Percentiles rank a stretch among this genome's conserved stretches.
Conservation (phyloP, 208 protist species). For the Acanthamoeba divionensis region DNA sequence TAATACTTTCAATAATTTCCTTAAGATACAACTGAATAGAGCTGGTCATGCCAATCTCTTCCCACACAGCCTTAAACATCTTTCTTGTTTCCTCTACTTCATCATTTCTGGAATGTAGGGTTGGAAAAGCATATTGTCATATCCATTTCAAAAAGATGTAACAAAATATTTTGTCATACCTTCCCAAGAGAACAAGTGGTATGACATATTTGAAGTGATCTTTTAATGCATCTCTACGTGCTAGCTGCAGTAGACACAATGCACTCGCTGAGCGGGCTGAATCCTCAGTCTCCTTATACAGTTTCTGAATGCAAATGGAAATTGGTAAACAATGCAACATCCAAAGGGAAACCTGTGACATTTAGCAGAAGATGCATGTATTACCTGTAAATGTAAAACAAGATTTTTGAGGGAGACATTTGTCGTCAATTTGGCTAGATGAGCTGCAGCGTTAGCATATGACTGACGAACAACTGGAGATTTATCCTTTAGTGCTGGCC, state of each 20-base stretch:
- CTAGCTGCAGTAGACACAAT: constrained; percentile 9
- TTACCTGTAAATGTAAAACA: constrained; percentile 33
- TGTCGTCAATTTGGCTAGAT: constrained; percentile 36
- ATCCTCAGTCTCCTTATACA: constrained; percentile 32
- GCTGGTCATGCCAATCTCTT: constrained; percentile 18
- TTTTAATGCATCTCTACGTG: constrained; percentile 15
- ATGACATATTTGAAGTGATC: constrained; percentile 39
- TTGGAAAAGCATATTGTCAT: not conserved
- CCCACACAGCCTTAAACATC: constrained; percentile 24
- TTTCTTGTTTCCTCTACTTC: constrained; percentile 19
- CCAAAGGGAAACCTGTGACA: not conserved
- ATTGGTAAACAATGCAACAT: not conserved
- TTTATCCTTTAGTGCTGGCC: constrained; percentile 36
- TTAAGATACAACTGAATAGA: constrained; percentile 47
- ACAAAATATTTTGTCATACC: not conserved
- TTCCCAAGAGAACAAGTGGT: constrained; percentile 19
- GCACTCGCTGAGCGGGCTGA: constrained; percentile 1
- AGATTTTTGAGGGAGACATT: constrained; percentile 13
- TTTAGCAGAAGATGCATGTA: not conserved
- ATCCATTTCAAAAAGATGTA: not conserved
- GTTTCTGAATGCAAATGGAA: not conserved
- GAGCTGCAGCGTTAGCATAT: constrained; percentile 38
- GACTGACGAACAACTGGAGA: constrained; percentile 48
- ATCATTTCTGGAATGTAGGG: constrained; percentile 9
- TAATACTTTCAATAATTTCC: constrained; percentile 13